Percentiles rank a stretch among this genome's conserved stretches.
Conservation (phyloP, 2,329 filamentous ascomycete genomes). For the Fusarium marasasianum region DNA sequence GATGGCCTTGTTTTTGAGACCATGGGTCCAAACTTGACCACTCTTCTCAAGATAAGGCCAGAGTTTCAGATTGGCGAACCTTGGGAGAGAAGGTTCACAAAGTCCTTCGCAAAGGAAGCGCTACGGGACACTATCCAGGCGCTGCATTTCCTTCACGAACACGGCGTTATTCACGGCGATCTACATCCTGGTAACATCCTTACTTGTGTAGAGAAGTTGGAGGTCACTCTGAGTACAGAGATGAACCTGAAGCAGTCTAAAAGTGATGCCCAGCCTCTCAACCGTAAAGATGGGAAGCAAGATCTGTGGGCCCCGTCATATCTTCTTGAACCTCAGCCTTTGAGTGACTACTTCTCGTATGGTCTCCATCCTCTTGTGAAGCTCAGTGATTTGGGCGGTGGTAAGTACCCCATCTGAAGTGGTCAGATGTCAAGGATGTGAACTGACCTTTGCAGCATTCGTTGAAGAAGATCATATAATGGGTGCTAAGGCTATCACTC, state of each 20-base stretch:
- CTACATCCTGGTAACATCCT: background rate
- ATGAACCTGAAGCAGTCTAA: background rate
- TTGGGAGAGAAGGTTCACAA: background rate
- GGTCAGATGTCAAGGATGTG: rapidly evolving
- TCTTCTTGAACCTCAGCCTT: background rate
- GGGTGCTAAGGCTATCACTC: rapidly evolving
- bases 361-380: background rate
- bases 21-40: background rate
- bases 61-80: background rate
- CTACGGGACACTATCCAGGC: background rate
- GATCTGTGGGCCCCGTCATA: background rate
- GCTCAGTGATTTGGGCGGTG: background rate
- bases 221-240: background rate
- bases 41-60: background rate
- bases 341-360: background rate
- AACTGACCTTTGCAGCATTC: background rate
- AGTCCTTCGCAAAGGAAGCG: background rate
- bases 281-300: background rate
- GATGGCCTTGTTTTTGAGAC: background rate
- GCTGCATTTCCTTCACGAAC: background rate
- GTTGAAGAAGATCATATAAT: background rate
- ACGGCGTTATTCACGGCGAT: background rate
- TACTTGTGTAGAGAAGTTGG: background rate
- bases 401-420: background rate
- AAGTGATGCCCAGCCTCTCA: rapidly evolving